A percentile compares a stretch with the other conserved stretches of the same genome.
Evolutionary conservation across 2,329 filamentous ascomycete species (phyloP).

Genomic region (Xylaria sp.): DNA sequence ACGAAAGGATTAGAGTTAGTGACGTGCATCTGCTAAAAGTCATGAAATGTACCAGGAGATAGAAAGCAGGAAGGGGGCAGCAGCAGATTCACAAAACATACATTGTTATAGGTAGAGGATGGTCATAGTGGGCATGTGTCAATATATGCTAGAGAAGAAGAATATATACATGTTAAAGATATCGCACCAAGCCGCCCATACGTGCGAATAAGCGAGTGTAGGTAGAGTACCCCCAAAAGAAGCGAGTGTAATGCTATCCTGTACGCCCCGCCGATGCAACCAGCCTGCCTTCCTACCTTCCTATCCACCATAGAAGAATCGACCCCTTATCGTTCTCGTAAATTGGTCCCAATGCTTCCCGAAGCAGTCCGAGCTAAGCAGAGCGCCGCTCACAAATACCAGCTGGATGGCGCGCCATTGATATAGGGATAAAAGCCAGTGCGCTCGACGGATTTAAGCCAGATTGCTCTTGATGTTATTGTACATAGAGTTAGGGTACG

Average conservation of each 20-base stretch:
- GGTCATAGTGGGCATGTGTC: not conserved
- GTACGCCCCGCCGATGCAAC: constrained; percentile 29
- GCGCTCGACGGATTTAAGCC: constrained; percentile 17
- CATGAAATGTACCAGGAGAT: too few species aligned
- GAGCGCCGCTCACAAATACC: not conserved
- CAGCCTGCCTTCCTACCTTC: not conserved
- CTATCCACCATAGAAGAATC: not conserved
- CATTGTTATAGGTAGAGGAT: too few species aligned
- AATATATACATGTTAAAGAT: constrained; percentile 31
- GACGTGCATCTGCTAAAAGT: too few species aligned
- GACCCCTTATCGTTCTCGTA: constrained; percentile 12
- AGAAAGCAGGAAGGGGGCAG: not conserved
- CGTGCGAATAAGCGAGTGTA: constrained; percentile 20
- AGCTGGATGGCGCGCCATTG: constrained; percentile 31
- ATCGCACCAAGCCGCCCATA: constrained; percentile 10
- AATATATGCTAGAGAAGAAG: constrained; percentile 15
- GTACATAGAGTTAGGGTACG: constrained; percentile 47
- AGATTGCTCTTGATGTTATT: constrained; percentile 48
- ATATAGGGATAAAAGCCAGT: not conserved
- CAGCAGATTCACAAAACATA: not conserved
- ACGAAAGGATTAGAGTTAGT: too few species aligned
- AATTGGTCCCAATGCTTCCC: not conserved
- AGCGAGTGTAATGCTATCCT: constrained; percentile 28
- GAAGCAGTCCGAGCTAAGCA: constrained; percentile 23
- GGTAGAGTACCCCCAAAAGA: constrained; percentile 2